Evolutionary conservation across 192 early-diverging fungal species (phyloP), one percentile per base, ranked within the genome.

Genomic region (Podila epigama): DNA sequence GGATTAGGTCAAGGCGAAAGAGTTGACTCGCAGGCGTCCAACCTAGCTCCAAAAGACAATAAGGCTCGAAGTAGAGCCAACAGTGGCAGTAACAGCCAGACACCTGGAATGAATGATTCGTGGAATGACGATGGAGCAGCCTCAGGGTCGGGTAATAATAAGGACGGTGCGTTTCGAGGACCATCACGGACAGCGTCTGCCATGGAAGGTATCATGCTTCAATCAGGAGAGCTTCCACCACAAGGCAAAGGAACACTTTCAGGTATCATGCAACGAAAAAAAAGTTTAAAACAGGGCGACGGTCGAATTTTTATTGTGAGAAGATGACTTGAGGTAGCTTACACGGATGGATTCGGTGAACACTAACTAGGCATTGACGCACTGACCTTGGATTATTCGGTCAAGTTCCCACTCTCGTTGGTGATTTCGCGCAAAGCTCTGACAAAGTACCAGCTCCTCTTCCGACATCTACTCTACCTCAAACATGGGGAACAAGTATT

Each of bases 381-480:
- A 5, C 84, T 98, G n/a, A 89, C 87, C 6, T 70, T 99, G 12
- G 85, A 89, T 53, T 91, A 95, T 75, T 88, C 86, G n/a, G 90
- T 94, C 15, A 86, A 86, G 9, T 99, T 99, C 65, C 98, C 98
- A 12, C 71, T 92, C 1, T 94, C 96, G 11, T 82, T 99, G 6
- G 91, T 99, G 13, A 88, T 99, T 48, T 93, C 92, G 40, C 88
- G 87, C 51, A 90, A 89, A 29, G 86, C 93, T 2, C 77, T 98
- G 57, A 90, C 88, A 39, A 97, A 96, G 80, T 99, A 99, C 75
- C 94, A 95, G 69, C 79, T 96, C 5, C 63, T 98, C 31, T 96
- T 95, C 78, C 88, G 98, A 20, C 92, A 97, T 70, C 79, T 98
- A 4, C 79, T 99, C 34, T 87, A 91, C 57, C 87, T 97, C 63